Evolutionary conservation across 768 basidiomycete genomes (phyloP), one percentile per base, ranked within the genome.

Genomic region (Panellus pusillus): DNA sequence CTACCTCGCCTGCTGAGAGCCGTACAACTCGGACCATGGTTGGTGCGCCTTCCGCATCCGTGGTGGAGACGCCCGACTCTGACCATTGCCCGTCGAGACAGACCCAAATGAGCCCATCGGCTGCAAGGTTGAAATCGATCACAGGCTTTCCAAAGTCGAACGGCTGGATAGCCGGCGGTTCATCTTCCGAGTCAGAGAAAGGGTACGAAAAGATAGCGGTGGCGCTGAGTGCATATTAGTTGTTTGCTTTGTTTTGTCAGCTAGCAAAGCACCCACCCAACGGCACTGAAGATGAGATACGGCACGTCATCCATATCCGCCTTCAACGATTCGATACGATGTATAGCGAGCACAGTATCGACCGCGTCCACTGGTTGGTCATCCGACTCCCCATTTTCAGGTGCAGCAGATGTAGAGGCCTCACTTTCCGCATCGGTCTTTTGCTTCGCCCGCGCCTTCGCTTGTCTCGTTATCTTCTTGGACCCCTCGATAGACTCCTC

Each of bases 211-310:
- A 92, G 9, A 93, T 61, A 0, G 89, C 88, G 1, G 85, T 83
- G 3, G 82, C 80, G 17, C 91, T 92, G 63, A 31, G 54, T 20
- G 50, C 15, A 40, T 27, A 13, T 49, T 7, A 49, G 41, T 35
- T 14, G 43, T 13, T 38, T 48, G 24, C 14, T 44, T 37, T 20
- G 47, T 39, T 28, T 35, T n/a, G 40, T 29, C n/a, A 18, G 9
- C 39, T 13, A 8, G 31, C 29, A 40, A 17, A 29, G 20, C 11
- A 70, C 84, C 42, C 61, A 93, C 91, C 91, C 91, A 48, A 89
- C 76, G 6, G 77, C 87, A 54, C 75, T 86, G 65, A 92, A 93
- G 6, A 91, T 55, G 13, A 91, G 59, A 56, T 75, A 69, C 5
- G 65, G 67, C 12, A 70, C 68, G 4, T 63, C 66, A 19, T 39